Evolutionary conservation across 345 rosid species (phyloP).

Genomic region (Salix exigua): DNA sequence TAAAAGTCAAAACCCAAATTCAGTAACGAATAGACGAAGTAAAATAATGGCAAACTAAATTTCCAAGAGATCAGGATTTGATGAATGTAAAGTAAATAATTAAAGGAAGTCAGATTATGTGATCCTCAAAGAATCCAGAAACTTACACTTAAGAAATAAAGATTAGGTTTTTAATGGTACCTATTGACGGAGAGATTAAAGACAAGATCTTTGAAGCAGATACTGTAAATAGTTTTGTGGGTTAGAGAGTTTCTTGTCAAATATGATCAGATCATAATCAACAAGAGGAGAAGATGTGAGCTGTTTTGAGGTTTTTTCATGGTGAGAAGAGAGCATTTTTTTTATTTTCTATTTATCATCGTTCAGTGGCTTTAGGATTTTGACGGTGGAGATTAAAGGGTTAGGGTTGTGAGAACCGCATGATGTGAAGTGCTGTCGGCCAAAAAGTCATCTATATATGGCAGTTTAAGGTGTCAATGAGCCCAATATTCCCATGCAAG

Average conservation of each 20-base stretch:
- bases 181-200: background rate
- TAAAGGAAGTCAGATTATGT: background rate
- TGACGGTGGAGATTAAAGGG: background rate
- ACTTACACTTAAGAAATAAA: background rate
- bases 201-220: slow-evolving; percentile 1
- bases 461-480: too few species aligned
- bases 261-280: background rate
- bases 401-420: background rate
- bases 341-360: background rate
- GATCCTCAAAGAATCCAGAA: background rate
- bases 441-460: too few species aligned
- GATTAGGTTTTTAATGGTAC: background rate
- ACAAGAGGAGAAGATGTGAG: too few species aligned
- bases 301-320: background rate
- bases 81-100: background rate
- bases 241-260: background rate
- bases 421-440: background rate
- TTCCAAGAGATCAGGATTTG: background rate
- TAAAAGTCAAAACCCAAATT: background rate
- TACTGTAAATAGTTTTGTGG: background rate
- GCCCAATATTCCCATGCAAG: background rate
- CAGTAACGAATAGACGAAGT: background rate
- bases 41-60: background rate
- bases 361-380: background rate
- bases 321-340: background rate